Conservation (phyloP, 306 rosid genomes). For the Sindora glabra region DNA sequence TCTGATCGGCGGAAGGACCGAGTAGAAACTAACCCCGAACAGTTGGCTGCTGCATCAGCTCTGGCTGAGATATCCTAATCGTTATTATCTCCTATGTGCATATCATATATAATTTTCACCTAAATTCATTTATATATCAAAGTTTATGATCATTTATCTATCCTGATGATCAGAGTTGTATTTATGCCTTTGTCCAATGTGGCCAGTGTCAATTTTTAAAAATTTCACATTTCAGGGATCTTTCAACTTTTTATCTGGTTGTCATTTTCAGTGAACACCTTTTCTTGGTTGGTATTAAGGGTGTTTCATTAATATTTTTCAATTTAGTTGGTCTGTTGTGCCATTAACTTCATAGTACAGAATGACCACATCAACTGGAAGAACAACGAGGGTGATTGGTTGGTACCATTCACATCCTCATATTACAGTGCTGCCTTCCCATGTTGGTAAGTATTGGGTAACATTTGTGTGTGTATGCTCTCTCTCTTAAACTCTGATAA, state of each 20-base stretch:
- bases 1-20: conserved; percentile 94
- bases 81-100: not conserved
- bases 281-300: not conserved
- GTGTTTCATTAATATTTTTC: too few species aligned
- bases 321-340: conserved; percentile 20
- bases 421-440: conserved; percentile 97
- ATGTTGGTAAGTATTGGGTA: conserved; percentile 62
- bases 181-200: not conserved
- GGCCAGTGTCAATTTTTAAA: not conserved
- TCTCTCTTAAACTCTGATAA: not conserved
- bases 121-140: not conserved
- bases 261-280: not conserved
- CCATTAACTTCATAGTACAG: conserved; percentile 57
- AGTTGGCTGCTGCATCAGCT: conserved; percentile 94
- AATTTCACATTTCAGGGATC: not conserved
- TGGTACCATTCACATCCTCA: conserved; percentile 99
- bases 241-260: not conserved
- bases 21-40: conserved; percentile 95
- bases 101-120: not conserved
- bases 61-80: conserved; percentile 81
- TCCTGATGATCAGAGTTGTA: not conserved
- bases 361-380: conserved; percentile 63
- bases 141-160: not conserved
- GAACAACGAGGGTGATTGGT: conserved; percentile 91
- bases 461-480: not conserved